These are phyloP conservation scores for Pisolithus microcarpus DNA, from an alignment of 768 basidiomycete genomes.

Conservation along the genomic window DNA sequence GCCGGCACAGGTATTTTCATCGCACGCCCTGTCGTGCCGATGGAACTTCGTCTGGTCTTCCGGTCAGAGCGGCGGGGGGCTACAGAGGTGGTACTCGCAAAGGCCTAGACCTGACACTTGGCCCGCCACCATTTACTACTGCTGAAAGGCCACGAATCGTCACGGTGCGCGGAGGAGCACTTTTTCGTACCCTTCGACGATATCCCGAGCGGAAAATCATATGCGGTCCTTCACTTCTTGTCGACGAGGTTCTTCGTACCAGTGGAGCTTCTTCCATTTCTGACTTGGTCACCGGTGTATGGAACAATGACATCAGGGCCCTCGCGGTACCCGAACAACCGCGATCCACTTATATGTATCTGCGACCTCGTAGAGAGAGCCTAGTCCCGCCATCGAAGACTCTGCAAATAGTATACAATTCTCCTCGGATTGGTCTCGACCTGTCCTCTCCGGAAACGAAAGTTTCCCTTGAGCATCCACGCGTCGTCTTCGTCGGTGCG, in stretches of 20 bases:
- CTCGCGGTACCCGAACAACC: conserved; percentile 28
- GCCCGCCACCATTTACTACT: conserved; percentile 22
- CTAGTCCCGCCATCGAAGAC: background rate
- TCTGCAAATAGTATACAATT: conserved; percentile 41
- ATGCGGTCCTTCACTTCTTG: conserved; percentile 72
- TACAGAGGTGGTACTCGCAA: conserved; percentile 72
- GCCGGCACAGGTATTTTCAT: conserved; percentile 64
- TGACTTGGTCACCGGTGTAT: conserved; percentile 50
- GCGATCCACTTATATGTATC: conserved; percentile 20
- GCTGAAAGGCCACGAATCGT: background rate
- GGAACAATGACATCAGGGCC: conserved; percentile 52
- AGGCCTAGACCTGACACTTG: conserved; percentile 71
- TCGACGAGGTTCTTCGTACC: conserved; percentile 58
- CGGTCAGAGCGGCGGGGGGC: conserved; percentile 38
- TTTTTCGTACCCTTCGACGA: conserved; percentile 59
- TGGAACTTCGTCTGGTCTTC: conserved; percentile 30
- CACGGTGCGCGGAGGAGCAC: conserved; percentile 53
- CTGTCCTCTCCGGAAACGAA: conserved; percentile 58
- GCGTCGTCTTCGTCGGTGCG: conserved; percentile 52
- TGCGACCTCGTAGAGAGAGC: conserved; percentile 6
- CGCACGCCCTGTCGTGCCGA: conserved; percentile 49
- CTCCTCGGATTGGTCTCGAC: conserved; percentile 74
- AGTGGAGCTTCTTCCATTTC: conserved; percentile 42
- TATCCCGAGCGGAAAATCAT: conserved; percentile 43
- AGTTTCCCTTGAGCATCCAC: conserved; percentile 32